A percentile compares a stretch with the other conserved stretches of the same genome.
Evolutionary conservation across 176 grass and related monocot species (phyloP).

Genomic region (Lolium multiflorum): DNA sequence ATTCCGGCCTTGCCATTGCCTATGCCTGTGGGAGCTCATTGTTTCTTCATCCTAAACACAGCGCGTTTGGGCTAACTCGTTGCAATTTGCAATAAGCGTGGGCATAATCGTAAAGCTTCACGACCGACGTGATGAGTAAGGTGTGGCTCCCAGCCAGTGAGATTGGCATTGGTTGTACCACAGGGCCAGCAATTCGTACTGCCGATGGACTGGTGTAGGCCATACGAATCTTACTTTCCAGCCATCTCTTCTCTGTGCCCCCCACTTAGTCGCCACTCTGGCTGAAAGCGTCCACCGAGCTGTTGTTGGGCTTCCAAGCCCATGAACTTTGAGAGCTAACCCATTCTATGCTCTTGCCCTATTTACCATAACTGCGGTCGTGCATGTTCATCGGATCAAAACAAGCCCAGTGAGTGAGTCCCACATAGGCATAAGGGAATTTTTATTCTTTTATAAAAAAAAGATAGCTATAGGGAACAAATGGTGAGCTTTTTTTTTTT

Average conservation of each 20-base stretch:
- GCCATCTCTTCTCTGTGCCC: not conserved
- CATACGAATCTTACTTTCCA: conserved; percentile 50
- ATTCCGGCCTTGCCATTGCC: not conserved
- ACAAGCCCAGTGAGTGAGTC: too few species aligned
- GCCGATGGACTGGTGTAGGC: conserved; percentile 26
- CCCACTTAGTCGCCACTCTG: not conserved
- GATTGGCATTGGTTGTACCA: conserved; percentile 7
- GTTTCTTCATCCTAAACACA: too few species aligned
- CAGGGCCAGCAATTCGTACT: conserved; percentile 24
- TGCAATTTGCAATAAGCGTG: not conserved
- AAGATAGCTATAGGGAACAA: too few species aligned
- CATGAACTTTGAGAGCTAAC: not conserved
- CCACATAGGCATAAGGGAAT: too few species aligned
- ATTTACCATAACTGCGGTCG: too few species aligned
- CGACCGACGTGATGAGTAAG: not conserved
- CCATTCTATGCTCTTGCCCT: not conserved
- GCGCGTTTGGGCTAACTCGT: too few species aligned
- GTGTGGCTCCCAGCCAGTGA: not conserved
- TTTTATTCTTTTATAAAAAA: too few species aligned
- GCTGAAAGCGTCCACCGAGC: conserved; percentile 43
- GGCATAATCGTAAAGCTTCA: not conserved
- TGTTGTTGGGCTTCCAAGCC: not conserved
- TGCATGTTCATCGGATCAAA: too few species aligned
- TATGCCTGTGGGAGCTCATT: too few species aligned
- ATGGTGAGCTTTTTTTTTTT: too few species aligned